A percentile compares a stretch with the other conserved stretches of the same genome.
Evolutionary conservation across 805 yeast genomes (phyloP).

Genomic region (Kregervanrija delftensis): DNA sequence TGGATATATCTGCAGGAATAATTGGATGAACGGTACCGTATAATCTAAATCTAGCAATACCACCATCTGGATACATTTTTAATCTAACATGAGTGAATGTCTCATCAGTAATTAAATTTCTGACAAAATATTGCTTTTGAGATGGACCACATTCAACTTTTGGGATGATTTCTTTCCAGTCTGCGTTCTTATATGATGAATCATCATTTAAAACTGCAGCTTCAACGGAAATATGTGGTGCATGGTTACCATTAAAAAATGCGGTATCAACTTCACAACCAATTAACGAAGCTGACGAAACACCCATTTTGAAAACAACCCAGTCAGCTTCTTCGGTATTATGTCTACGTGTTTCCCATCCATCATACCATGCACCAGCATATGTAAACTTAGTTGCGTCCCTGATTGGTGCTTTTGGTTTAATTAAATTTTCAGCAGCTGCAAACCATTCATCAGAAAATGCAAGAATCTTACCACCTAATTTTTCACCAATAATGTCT

Average conservation of each 20-base stretch:
- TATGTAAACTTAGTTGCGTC: slow-evolving; percentile 74
- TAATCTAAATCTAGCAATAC: slow-evolving; percentile 88
- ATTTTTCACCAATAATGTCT: slow-evolving; percentile 78
- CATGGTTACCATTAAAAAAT: slow-evolving; percentile 91
- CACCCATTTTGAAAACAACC: slow-evolving; percentile 81
- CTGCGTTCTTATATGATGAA: slow-evolving; percentile 23
- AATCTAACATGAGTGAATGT: slow-evolving; percentile 75
- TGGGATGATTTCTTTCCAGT: slow-evolving; percentile 69
- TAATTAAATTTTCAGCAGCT: slow-evolving; percentile 78
- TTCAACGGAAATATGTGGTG: slow-evolving; percentile 84
- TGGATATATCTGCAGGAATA: slow-evolving; percentile 38
- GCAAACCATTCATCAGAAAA: slow-evolving; percentile 95
- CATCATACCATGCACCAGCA: slow-evolving; percentile 97
- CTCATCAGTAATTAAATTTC: slow-evolving; percentile 48
- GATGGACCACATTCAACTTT: slow-evolving; percentile 83
- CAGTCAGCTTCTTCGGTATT: slow-evolving; percentile 80
- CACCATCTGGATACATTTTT: slow-evolving; percentile 97
- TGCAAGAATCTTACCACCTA: slow-evolving; percentile 69
- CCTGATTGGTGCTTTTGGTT: slow-evolving; percentile 73
- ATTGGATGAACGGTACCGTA: slow-evolving; percentile 82
- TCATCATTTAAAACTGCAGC: slow-evolving; percentile 41
- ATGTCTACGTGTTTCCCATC: slow-evolving; percentile 98
- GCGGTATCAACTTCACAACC: slow-evolving; percentile 94
- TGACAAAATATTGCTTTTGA: slow-evolving; percentile 74
- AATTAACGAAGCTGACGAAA: slow-evolving; percentile 65